These are phyloP conservation scores for Rhodotorula sphaerocarpa DNA, from an alignment of 768 basidiomycete species.

Conservation along the genomic window DNA sequence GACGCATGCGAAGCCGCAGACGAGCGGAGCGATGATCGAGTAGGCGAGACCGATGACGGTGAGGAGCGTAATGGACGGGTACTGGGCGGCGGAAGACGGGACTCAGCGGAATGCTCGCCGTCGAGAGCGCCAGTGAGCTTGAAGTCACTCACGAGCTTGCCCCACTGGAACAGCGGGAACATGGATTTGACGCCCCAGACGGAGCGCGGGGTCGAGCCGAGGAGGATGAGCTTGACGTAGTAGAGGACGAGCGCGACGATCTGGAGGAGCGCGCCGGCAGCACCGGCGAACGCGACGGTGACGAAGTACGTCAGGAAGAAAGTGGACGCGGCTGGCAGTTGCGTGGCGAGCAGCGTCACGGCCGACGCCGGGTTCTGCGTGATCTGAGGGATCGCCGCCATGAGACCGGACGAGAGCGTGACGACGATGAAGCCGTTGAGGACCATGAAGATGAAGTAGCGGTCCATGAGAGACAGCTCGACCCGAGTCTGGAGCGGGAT, in stretches of 20 bases:
- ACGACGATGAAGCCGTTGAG: conserved; percentile 92
- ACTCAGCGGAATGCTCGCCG: not conserved
- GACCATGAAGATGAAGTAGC: conserved; percentile 76
- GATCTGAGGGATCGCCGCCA: conserved; percentile 56
- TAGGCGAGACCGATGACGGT: conserved; percentile 69
- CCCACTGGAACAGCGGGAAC: conserved; percentile 62
- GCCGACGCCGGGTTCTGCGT: conserved; percentile 61
- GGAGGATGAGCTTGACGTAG: conserved; percentile 78
- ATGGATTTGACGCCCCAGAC: conserved; percentile 76
- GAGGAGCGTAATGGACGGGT: conserved; percentile 64
- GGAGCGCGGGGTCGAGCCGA: conserved; percentile 80
- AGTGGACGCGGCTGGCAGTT: conserved; percentile 73
- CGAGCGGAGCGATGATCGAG: conserved; percentile 81
- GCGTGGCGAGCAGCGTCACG: conserved; percentile 62
- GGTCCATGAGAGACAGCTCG: conserved; percentile 82
- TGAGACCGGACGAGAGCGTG: conserved; percentile 72
- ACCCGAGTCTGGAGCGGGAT: conserved; percentile 73
- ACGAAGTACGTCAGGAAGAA: conserved; percentile 82
- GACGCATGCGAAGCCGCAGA: conserved; percentile 75
- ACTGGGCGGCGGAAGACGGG: conserved; percentile 12
- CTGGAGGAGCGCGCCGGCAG: conserved; percentile 71
- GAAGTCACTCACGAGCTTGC: conserved; percentile 48
- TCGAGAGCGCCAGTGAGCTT: too few species aligned
- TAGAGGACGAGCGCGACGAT: conserved; percentile 68
- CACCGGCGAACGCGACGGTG: conserved; percentile 52